Evolutionary conservation across 345 rosid species (phyloP), one percentile per base, ranked within the genome.

Genomic region (Citrus cavaleriei): DNA sequence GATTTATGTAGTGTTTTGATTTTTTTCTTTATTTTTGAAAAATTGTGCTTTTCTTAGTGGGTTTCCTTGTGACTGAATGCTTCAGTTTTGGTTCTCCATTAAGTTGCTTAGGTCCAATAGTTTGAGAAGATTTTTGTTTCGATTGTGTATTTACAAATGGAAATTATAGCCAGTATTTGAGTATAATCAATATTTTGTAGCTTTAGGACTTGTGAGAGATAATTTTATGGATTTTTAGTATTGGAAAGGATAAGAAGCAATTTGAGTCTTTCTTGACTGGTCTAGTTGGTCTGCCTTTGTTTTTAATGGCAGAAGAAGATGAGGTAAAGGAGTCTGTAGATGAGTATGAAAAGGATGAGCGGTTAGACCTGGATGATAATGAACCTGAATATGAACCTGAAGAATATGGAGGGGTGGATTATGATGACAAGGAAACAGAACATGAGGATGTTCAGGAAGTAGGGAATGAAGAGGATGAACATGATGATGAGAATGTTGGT

Each of bases 291-390:
- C 84, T 82, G 80, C 84, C 80, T 51, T 54, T 72, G 55, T 79
- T 89, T 88, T 84, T 81, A 71, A 79, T 90, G 83, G 86, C 95
- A 89, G 98, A 91, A 84, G 98, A 88, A 79, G 87, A 85, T 67
- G 96, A 84, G 55, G 72, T 75, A 61, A 91, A 90, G 86, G 92
- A 90, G 57, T 65, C 88, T 81, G 88, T 85, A 64, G 95, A 91
- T 40, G 94, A 90, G 67, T 89, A 86, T 83, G 93, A 85, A 75
- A 90, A 89, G 61, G 92, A 93, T 86, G 98, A 92, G 82, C 83
- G 90, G 27, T 87, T 92, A 81, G 96, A 93, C 74, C 86, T 93
- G 82, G 96, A 93, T 85, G 98, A 88, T 86, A 89, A 93, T 71
- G 98, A 93, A 54, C 83, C 90, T 68, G 93, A 89, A 72, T 91